Evolutionary conservation across 2,329 filamentous ascomycete genomes (phyloP).

Genomic region (Diplodia scrobiculata): DNA sequence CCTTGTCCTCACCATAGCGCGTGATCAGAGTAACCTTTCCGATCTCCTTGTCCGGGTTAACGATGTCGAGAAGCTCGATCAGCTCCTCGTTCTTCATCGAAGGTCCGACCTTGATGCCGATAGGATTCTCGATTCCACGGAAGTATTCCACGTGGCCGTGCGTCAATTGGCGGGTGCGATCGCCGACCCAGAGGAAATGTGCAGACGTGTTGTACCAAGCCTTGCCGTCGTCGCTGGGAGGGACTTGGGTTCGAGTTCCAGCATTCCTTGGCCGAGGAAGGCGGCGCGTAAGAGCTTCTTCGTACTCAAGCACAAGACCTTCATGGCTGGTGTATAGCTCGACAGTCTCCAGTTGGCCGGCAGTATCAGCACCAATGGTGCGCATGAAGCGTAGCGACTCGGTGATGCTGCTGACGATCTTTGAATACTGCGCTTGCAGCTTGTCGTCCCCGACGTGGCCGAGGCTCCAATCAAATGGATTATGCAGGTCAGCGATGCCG

Average conservation of each 20-base stretch:
- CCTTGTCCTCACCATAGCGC: slow-evolving; percentile 80
- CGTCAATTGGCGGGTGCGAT: slow-evolving; percentile 89
- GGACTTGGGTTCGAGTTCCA: slow-evolving; percentile 33
- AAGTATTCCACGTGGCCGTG: slow-evolving; percentile 97
- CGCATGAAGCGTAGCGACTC: slow-evolving; percentile 93
- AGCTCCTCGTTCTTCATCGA: slow-evolving; percentile 77
- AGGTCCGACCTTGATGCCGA: slow-evolving; percentile 94
- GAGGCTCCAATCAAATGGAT: slow-evolving; percentile 90
- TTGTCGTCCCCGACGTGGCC: slow-evolving; percentile 84
- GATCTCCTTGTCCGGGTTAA: slow-evolving; percentile 79
- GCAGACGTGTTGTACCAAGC: slow-evolving; percentile 92
- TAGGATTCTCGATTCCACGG: slow-evolving; percentile 91
- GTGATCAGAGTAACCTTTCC: slow-evolving; percentile 97
- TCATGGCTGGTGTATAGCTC: slow-evolving; percentile 97
- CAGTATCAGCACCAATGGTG: slow-evolving; percentile 86
- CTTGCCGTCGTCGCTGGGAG: slow-evolving; percentile 47
- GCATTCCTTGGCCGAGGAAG: slow-evolving; percentile 64
- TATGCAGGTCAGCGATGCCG: slow-evolving; percentile 90
- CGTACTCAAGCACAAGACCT: slow-evolving; percentile 90
- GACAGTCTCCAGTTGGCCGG: slow-evolving; percentile 81
- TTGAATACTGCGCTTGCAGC: slow-evolving; percentile 81
- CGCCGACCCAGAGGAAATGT: slow-evolving; percentile 98
- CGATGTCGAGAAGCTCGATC: slow-evolving; percentile 73
- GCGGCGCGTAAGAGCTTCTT: slow-evolving; percentile 79
- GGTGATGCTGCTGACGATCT: slow-evolving; percentile 81